Conservation (phyloP, 2,329 filamentous ascomycete species). For the Paraphoma chrysanthemicola region DNA sequence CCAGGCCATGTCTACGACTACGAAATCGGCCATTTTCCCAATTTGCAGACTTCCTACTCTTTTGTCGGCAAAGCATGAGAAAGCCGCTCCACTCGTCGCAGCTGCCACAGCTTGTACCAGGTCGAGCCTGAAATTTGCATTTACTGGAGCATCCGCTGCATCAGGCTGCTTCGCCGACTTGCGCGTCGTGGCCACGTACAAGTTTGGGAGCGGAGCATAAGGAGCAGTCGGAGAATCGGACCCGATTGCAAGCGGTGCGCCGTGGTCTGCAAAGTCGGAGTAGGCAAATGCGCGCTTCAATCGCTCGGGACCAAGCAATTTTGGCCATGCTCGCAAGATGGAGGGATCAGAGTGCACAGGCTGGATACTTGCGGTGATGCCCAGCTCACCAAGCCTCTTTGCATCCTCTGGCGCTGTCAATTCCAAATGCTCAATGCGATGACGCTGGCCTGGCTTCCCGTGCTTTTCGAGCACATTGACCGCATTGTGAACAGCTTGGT, state of each 20-base stretch:
- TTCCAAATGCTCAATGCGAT: conserved; percentile 71
- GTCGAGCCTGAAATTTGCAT: conserved; percentile 61
- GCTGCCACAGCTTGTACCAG: conserved; percentile 62
- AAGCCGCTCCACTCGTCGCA: conserved; percentile 63
- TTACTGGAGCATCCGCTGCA: conserved; percentile 52
- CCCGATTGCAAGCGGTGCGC: conserved; percentile 64
- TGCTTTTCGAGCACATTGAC: conserved; percentile 61
- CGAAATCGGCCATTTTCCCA: conserved; percentile 66
- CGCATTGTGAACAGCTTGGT: conserved; percentile 64
- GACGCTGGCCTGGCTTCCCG: conserved; percentile 57
- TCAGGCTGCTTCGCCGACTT: conserved; percentile 60
- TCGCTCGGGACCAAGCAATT: conserved; percentile 61
- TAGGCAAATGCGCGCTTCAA: conserved; percentile 69
- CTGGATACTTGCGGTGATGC: conserved; percentile 87
- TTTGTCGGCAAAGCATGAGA: conserved; percentile 64
- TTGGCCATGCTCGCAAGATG: conserved; percentile 67
- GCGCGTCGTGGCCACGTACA: conserved; percentile 67
- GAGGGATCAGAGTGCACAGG: conserved; percentile 87
- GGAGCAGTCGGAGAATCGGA: conserved; percentile 68
- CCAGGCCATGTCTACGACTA: conserved; percentile 61
- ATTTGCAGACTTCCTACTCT: conserved; percentile 60
- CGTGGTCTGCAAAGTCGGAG: conserved; percentile 63
- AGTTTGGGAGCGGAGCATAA: conserved; percentile 61
- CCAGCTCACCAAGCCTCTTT: conserved; percentile 61
- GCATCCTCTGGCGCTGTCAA: conserved; percentile 64